Evolutionary conservation across 805 yeast species (phyloP).

Genomic region (Candida ovalis): DNA sequence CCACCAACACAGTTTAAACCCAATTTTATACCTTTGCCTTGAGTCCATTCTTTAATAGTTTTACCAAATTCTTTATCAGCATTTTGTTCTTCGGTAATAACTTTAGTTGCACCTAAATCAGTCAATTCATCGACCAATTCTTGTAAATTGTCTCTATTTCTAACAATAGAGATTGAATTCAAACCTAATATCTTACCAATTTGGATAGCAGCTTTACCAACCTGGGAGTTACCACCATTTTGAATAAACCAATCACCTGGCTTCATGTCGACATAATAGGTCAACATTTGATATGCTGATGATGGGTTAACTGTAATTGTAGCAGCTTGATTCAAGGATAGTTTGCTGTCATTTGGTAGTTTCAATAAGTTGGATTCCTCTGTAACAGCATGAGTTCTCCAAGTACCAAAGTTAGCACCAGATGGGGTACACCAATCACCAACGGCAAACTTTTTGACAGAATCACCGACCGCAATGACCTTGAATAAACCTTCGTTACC

Average conservation of each 20-base stretch:
- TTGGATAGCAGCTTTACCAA: constrained; percentile 88
- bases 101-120: constrained; percentile 78
- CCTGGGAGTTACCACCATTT: constrained; percentile 95
- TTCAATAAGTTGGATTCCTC: constrained; percentile 49
- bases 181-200: constrained; percentile 73
- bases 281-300: constrained; percentile 86
- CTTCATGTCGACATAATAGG: constrained; percentile 55
- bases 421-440: constrained; percentile 92
- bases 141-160: constrained; percentile 81
- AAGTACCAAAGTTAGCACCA: constrained; percentile 80
- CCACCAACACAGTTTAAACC: constrained; percentile 97
- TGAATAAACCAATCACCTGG: constrained; percentile 91
- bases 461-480: constrained; percentile 66
- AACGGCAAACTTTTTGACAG: constrained; percentile 40
- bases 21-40: constrained; percentile 55
- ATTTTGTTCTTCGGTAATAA: constrained; percentile 85
- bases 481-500: constrained; percentile 95
- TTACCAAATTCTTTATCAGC: constrained; percentile 62
- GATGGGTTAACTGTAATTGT: constrained; percentile 90
- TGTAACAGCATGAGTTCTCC: constrained; percentile 78
- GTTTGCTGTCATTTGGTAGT: constrained; percentile 44
- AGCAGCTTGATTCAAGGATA: constrained; percentile 66
- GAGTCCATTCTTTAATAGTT: constrained; percentile 51
- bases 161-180: constrained; percentile 81
- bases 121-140: constrained; percentile 49